Conservation (phyloP, 2,329 filamentous ascomycete species). For the Mariannaea sp. region DNA sequence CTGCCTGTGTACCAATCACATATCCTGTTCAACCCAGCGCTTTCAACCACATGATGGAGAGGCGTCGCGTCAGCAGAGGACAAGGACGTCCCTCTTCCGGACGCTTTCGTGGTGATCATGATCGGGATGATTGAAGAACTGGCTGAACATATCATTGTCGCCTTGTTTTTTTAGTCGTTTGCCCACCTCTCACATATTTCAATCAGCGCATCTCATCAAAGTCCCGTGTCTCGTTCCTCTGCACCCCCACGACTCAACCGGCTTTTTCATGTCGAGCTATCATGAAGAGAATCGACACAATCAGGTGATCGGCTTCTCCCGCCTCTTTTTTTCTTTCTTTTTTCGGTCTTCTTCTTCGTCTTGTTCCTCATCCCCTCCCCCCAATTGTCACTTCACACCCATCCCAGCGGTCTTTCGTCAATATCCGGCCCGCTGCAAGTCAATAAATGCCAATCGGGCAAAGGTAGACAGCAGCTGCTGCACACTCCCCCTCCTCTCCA, state of each 20-base stretch:
- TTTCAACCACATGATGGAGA: neutral
- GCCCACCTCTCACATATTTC: neutral
- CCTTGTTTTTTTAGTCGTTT: neutral
- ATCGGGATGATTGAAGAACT: neutral
- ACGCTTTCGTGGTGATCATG: neutral
- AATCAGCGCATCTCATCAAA: slow-evolving; percentile 7
- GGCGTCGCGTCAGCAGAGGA: slow-evolving; percentile 19
- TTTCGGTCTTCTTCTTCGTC: neutral
- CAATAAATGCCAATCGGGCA: slow-evolving; percentile 37
- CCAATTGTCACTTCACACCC: slow-evolving; percentile 8
- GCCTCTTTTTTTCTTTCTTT: neutral
- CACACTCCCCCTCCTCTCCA: slow-evolving; percentile 8
- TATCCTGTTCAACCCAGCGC: neutral
- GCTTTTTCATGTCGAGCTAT: neutral
- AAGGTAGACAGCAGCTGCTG: slow-evolving; percentile 16
- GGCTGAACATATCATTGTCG: neutral
- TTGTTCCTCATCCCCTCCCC: slow-evolving; percentile 1
- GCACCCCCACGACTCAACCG: neutral
- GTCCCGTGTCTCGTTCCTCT: slow-evolving; percentile 3
- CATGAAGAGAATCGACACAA: neutral
- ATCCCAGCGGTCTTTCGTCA: slow-evolving; percentile 17
- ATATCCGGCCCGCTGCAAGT: slow-evolving; percentile 38
- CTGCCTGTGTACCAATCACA: neutral
- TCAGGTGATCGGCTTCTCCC: neutral
- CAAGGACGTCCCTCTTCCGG: slow-evolving; percentile 1